Evolutionary conservation across 306 rosid genomes (phyloP), one percentile per base, ranked within the genome.

Genomic region (Rosa chinensis): DNA sequence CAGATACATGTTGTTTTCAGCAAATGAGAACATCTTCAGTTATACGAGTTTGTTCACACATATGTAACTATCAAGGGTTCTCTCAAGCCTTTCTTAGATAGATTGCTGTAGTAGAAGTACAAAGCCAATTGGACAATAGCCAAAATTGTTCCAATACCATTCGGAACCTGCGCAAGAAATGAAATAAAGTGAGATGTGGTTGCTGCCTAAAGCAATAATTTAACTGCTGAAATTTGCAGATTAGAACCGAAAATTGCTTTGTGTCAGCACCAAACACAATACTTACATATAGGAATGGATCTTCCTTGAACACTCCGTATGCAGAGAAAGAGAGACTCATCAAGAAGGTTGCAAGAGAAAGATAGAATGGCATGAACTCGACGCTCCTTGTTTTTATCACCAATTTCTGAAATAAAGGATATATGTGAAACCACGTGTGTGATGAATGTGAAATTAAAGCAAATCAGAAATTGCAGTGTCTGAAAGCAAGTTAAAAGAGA

Each of bases 311-410:
- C 56, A 55, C 6, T 78, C 89, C 89, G n/a, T 86, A 86, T 6
- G 13, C 75, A 44, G 62, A 81, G 80, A 86, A 81, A 17, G 89
- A 78, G 61, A 84, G 23, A 64, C 89, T 86, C 89, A 78, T 83
- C 73, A 86, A 78, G 85, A 86, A 86, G 8, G 89, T 83, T 2
- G 89, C 78, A 13, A 83, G 75, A 61, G 89, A 83, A 35, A 86
- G 87, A 78, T 78, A 75, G 49, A 83, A 81, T 6, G 87, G 89
- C 85, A 86, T 83, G 82, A 70, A 81, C 56, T 86, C 87, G 0
- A 78, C 85, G 18, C 87, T 86, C 72, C 71, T 83, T 13, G 85
- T 80, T 72, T 78, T 77, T 77, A 86, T 80, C 79, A 86, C 89
- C 81, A 86, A 25, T 64, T 84, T 78, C 82, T 86, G 85, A 10